Evolutionary conservation across 768 basidiomycete genomes (phyloP), one percentile per base, ranked within the genome.

Genomic region (Amanita fuliginea): DNA sequence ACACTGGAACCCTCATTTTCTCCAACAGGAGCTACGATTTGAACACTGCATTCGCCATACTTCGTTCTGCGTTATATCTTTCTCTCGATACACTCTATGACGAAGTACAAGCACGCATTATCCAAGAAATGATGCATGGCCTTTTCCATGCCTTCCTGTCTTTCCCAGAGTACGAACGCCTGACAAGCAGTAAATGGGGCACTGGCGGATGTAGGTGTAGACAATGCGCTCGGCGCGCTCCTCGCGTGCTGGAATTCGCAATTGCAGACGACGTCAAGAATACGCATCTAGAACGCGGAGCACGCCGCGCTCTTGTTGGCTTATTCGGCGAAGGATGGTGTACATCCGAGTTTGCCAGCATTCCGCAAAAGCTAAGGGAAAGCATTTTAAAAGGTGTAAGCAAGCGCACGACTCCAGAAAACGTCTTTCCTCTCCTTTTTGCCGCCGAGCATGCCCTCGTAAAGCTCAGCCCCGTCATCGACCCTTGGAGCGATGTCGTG

Each of bases 21-120:
- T 92, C 89, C 3, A 87, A 97, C 57, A 75, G 95, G 11, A 82
- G 88, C 1, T 96, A 91, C 65, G 95, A 98, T 67, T 81, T 98
- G 56, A 75, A 82, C 39, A 97, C 93, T 13, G 86, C 88, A 0
- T 91, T 98, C 62, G 78, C 86, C 53, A 90, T 98, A 58, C 79
- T 92, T 62, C 81, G 83, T 34, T 80, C 89, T 0, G 81, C 94
- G 1, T 69, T 73, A 8, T 97, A 93, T 64, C 83, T 98, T 37
- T 70, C 75, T 28, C 71, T 98, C 35, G 62, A 81, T 13, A 68
- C 81, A 0, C 78, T 99, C 3, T 76, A 80, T 53, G 73, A 77
- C 51, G 95, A 98, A 59, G 74, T 86, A 37, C 86, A 90, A 56
- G 82, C 86, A 0, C 78, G 87, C 51, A 79, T 97, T 58, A 78